These are phyloP conservation scores for Cicer arietinum DNA, from an alignment of 306 rosid genomes.

Conservation along the genomic window DNA sequence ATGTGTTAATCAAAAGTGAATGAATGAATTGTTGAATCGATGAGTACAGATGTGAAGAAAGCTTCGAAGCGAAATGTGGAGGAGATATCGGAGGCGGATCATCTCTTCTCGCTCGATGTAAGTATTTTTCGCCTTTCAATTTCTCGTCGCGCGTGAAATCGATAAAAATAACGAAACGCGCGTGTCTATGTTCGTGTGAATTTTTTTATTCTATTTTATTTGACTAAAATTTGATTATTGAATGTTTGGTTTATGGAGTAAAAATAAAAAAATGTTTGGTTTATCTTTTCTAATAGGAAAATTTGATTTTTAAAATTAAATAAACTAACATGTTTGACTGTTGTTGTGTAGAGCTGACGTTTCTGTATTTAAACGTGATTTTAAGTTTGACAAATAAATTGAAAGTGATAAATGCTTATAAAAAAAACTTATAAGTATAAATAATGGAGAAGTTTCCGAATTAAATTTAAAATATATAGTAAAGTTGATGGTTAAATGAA, in stretches of 20 bases:
- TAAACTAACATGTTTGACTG: too few relatives aligned
- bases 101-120: constrained; percentile 88
- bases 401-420: too few relatives aligned
- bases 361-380: too few relatives aligned
- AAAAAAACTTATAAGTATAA: too few relatives aligned
- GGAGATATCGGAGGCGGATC: constrained; percentile 68
- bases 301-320: too few relatives aligned
- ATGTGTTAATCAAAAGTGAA: background rate
- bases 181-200: too few relatives aligned
- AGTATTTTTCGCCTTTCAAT: constrained; percentile 29
- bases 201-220: too few relatives aligned
- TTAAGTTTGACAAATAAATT: too few relatives aligned
- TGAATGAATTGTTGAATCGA: background rate
- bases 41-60: constrained; percentile 71
- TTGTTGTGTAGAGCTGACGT: too few relatives aligned
- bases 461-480: background rate
- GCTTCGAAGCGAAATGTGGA: constrained; percentile 63
- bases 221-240: background rate
- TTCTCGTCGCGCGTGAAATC: background rate
- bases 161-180: background rate
- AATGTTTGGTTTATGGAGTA: background rate
- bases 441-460: background rate
- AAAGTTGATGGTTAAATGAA: background rate
- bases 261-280: too few relatives aligned
- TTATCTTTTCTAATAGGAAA: too few relatives aligned